Evolutionary conservation across 73 alveolate species (phyloP), one percentile per base, ranked within the genome.

Genomic region (Paramecium octaurelia): DNA sequence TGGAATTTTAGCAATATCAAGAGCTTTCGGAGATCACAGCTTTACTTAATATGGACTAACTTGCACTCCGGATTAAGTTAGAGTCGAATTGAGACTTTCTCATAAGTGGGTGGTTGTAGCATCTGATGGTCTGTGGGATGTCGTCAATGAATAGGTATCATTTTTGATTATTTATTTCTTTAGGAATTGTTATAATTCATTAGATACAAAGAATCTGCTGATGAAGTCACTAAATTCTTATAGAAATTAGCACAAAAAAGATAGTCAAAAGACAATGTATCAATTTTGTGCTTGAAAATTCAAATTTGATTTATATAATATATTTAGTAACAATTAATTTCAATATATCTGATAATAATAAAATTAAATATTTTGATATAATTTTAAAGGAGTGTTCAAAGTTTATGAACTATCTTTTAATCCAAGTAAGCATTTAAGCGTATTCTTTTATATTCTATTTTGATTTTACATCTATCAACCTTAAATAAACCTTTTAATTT

Each of bases 11-110:
- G 95, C 93, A 8, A 93, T 92, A 14, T 85, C 93, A 31, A 86
- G 95, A 92, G 95, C 95, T 21, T 86, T 92, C 60, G 95, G 95
- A 0, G 95, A 92, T 54, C 90, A 60, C 14, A 29, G 70, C 27
- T 92, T 92, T 38, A 92, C 77, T 31, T 57, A 92, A 34, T 89
- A 59, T 44, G 94, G 94, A 69, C 44, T 89, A 20, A 89, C 24
- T 46, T 43, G 89, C 27, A 38, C 29, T n/a, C 94, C 94, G 1
- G 94, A 89, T 89, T 42, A 59, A 36, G 75, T 64, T 11, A 68
- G 80, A 70, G 68, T 89, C 20, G 94, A 89, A 27, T 89, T 89
- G 58, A 69, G 94, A 71, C 27, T 44, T 40, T 38, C 84, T 10
- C 94, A 89, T 89, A 89, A 89, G 31, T 89, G 88, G 75, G 20